A percentile compares a stretch with the other conserved stretches of the same genome.
phyloP scores from a whole-genome alignment of 2,329 filamentous ascomycete species.

The Didymella keratinophila region DNA sequence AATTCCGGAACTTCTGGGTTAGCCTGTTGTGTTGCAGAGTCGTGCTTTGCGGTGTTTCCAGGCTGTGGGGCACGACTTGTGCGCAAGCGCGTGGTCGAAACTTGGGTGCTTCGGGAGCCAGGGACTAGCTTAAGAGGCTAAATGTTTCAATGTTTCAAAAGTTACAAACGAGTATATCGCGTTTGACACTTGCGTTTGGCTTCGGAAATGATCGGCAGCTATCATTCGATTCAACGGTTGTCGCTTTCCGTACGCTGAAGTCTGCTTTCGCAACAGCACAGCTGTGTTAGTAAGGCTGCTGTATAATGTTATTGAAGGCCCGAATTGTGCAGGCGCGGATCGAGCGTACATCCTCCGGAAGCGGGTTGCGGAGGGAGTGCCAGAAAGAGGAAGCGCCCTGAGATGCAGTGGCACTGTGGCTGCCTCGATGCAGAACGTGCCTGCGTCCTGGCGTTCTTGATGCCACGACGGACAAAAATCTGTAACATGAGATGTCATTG shows the following conservation, averaged over 20 bases:
- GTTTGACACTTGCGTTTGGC: background rate
- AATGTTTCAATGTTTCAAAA: slow-evolving; percentile 4
- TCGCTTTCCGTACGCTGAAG: background rate
- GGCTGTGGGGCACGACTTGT: slow-evolving; percentile 6
- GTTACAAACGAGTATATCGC: background rate
- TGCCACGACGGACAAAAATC: background rate
- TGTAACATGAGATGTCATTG: background rate
- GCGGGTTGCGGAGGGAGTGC: slow-evolving; percentile 1
- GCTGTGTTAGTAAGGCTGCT: slow-evolving; percentile 11
- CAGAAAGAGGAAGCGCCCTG: slow-evolving; percentile 1
- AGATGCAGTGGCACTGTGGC: slow-evolving; percentile 5
- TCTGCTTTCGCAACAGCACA: background rate
- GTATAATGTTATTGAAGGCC: slow-evolving; percentile 8
- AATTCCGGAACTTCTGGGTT: slow-evolving; percentile 1
- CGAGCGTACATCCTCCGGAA: slow-evolving; percentile 9
- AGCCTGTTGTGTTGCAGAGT: background rate
- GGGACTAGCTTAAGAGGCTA: slow-evolving; percentile 6
- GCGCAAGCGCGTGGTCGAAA: slow-evolving; percentile 11
- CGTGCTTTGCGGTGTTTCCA: slow-evolving; percentile 11
- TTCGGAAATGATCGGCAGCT: background rate
- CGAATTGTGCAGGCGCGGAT: slow-evolving; percentile 11
- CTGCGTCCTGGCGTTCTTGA: slow-evolving; percentile 11
- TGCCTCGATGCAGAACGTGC: slow-evolving; percentile 13
- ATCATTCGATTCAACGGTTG: background rate
- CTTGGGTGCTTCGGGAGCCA: slow-evolving; percentile 6